phyloP scores from a whole-genome alignment of 192 early-diverging fungal genomes.

The Backusella tarrabulga region DNA sequence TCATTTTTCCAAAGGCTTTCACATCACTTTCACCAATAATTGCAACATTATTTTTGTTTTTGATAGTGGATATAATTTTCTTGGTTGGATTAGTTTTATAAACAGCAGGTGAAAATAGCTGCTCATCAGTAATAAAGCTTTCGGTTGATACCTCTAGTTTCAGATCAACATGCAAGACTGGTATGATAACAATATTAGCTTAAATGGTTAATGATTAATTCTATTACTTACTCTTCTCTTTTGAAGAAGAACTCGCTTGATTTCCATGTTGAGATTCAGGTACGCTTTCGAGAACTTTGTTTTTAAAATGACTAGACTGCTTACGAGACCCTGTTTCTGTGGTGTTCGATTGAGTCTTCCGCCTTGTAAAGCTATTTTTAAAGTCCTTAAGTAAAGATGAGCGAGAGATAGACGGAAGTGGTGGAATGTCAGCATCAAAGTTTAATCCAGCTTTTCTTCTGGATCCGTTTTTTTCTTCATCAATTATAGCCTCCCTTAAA shows the following conservation, averaged over 20 bases:
- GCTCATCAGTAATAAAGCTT: constrained; percentile 6
- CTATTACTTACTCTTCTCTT: neutral
- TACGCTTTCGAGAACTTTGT: neutral
- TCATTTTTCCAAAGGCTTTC: neutral
- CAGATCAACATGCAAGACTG: neutral
- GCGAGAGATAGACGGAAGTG: constrained; percentile 4
- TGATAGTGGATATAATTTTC: neutral
- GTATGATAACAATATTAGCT: neutral
- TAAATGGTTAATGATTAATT: neutral
- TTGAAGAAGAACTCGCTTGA: neutral
- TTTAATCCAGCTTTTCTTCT: neutral
- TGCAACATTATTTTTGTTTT: neutral
- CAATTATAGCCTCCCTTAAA: constrained; percentile 4
- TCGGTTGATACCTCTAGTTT: neutral
- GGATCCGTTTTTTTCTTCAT: neutral
- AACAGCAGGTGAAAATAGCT: neutral
- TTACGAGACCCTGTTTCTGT: neutral
- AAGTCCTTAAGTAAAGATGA: constrained; percentile 9
- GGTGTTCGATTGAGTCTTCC: neutral
- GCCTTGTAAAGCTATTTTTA: neutral
- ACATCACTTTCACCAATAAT: neutral
- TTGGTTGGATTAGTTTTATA: neutral
- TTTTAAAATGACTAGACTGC: neutral
- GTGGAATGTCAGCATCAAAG: neutral
- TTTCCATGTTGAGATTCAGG: neutral